A percentile compares a stretch with the other conserved stretches of the same genome.
Evolutionary conservation across 2,329 filamentous ascomycete species (phyloP).

Genomic region (Cladosporium cucumerinum): DNA sequence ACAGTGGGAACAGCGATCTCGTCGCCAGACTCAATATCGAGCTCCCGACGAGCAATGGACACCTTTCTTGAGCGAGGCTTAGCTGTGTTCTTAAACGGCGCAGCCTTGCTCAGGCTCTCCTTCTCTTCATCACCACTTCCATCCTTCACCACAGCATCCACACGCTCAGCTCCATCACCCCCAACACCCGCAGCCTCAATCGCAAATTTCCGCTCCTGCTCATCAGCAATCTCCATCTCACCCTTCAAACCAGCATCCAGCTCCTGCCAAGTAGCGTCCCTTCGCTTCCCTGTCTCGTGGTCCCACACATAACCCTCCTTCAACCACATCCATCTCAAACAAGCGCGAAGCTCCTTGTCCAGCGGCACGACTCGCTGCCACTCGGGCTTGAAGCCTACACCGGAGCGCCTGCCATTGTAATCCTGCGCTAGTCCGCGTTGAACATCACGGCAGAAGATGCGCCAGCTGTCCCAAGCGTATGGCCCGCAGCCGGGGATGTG

Average conservation of each 20-base stretch:
- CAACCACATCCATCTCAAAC: conserved; percentile 87
- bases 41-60: conserved; percentile 7
- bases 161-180: background rate
- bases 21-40: background rate
- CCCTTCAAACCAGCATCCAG: conserved; percentile 56
- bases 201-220: conserved; percentile 28
- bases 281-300: conserved; percentile 63
- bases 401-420: conserved; percentile 59
- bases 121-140: background rate
- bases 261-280: conserved; percentile 52
- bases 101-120: background rate
- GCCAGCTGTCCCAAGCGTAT: conserved; percentile 86
- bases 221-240: conserved; percentile 46
- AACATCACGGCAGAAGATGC: conserved; percentile 85
- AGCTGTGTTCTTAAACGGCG: background rate
- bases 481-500: conserved; percentile 73
- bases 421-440: conserved; percentile 63
- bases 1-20: background rate
- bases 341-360: conserved; percentile 88
- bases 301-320: conserved; percentile 82
- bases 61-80: background rate
- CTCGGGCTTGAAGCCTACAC: conserved; percentile 67
- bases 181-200: conserved; percentile 1
- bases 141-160: background rate
- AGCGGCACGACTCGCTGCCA: conserved; percentile 82